A percentile compares a stretch with the other conserved stretches of the same genome.
These are phyloP conservation scores for Byssochlamys sp. DNA, from an alignment of 2,329 filamentous ascomycete species.

Conservation along the genomic window DNA sequence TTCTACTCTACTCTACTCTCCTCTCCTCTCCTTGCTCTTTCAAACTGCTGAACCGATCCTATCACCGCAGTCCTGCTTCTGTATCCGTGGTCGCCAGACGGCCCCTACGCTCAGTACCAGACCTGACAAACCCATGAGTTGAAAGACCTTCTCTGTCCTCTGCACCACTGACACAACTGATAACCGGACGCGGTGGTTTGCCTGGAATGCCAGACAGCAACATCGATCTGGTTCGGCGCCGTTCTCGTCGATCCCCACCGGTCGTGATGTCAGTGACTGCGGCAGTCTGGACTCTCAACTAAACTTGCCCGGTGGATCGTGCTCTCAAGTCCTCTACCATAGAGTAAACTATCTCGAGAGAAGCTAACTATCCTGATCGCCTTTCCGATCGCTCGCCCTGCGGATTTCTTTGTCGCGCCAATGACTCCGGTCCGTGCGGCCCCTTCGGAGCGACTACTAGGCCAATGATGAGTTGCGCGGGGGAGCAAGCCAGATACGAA, in stretches of 20 bases:
- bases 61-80: background rate
- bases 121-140: background rate
- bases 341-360: too few species aligned
- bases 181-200: background rate
- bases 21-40: too few species aligned
- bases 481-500: background rate
- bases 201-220: constrained; percentile 1
- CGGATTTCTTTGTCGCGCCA: background rate
- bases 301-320: background rate
- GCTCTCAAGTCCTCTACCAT: too few species aligned
- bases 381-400: background rate
- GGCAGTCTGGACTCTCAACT: background rate
- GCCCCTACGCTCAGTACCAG: background rate
- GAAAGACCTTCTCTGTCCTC: background rate
- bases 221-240: background rate
- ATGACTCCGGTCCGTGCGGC: background rate
- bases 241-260: constrained; percentile 1
- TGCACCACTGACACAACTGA: background rate
- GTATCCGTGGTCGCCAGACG: background rate
- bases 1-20: background rate
- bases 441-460: background rate
- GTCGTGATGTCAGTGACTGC: constrained; percentile 3
- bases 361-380: background rate
- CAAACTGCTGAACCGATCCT: background rate
- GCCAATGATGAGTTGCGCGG: background rate